These are phyloP conservation scores for Fimicolochytrium jonesii DNA, from an alignment of 192 early-diverging fungal genomes.

Conservation along the genomic window DNA sequence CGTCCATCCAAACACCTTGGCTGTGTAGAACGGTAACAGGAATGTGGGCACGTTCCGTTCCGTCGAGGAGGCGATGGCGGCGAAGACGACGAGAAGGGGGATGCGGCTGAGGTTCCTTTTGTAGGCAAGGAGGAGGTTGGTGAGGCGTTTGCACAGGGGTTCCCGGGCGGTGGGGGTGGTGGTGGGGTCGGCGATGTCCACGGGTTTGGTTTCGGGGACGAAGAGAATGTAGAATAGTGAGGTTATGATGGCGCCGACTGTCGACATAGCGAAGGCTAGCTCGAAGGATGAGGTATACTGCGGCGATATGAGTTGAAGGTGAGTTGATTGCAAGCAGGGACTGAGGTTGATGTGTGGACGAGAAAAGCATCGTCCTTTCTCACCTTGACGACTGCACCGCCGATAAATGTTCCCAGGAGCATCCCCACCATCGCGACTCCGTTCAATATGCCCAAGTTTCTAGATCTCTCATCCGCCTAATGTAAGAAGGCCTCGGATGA, in stretches of 20 bases:
- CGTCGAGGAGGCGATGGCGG: background rate
- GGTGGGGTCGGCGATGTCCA: too few species aligned
- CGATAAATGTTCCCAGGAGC: background rate
- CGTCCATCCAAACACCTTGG: conserved; percentile 5
- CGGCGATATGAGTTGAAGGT: too few species aligned
- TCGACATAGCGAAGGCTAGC: background rate
- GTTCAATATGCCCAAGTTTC: background rate
- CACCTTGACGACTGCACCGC: conserved; percentile 11
- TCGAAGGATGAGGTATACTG: background rate
- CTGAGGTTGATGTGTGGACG: too few species aligned
- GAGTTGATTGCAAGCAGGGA: too few species aligned
- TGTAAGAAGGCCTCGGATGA: too few species aligned
- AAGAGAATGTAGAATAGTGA: background rate
- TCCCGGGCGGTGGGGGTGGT: too few species aligned
- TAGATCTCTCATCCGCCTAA: background rate
- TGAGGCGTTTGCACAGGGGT: too few species aligned
- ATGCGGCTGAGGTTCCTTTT: too few species aligned
- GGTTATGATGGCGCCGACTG: too few species aligned
- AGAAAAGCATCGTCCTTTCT: too few species aligned
- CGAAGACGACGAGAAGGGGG: background rate
- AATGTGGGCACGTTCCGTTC: background rate
- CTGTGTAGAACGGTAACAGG: conserved; percentile 5
- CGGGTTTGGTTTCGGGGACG: conserved; percentile 18
- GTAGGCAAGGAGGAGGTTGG: too few species aligned
- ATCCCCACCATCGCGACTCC: background rate